Conservation (phyloP, 129 eudicot species). For the Flaveria linearis region DNA sequence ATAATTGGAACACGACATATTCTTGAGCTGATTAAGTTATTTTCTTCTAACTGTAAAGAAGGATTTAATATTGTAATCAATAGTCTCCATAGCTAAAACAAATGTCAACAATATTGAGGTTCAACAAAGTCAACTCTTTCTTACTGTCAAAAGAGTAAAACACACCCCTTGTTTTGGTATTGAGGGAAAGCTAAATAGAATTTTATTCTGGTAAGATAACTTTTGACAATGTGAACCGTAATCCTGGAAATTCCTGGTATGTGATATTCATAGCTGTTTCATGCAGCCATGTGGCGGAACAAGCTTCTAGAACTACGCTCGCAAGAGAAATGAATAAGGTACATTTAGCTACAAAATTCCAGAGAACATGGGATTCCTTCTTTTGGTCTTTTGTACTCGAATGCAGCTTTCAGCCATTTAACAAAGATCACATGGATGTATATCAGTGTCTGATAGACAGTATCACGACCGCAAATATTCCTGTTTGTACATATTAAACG, state of each 20-base stretch:
- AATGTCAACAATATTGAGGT: too few relatives aligned
- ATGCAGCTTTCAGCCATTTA: slow-evolving; percentile 9
- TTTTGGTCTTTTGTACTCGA: neutral
- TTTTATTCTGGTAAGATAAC: neutral
- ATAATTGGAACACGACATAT: neutral
- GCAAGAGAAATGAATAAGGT: slow-evolving; percentile 31
- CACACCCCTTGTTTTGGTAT: slow-evolving; percentile 7
- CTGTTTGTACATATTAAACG: slow-evolving; percentile 29
- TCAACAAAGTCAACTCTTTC: neutral
- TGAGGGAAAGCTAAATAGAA: neutral
- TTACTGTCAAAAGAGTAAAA: neutral
- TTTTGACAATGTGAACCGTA: neutral
- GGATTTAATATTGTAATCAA: too few relatives aligned
- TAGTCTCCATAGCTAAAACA: too few relatives aligned
- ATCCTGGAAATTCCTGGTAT: neutral
- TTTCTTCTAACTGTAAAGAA: too few relatives aligned
- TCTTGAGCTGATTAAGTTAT: neutral
- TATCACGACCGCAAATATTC: slow-evolving; percentile 22
- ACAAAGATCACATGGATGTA: slow-evolving; percentile 1
- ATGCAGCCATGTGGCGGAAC: slow-evolving; percentile 71
- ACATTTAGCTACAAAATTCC: slow-evolving; percentile 16
- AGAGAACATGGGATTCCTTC: slow-evolving; percentile 1
- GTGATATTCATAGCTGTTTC: slow-evolving; percentile 8
- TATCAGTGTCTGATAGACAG: slow-evolving; percentile 15
- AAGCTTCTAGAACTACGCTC: slow-evolving; percentile 50